Conservation (phyloP, 441 rosid species). For the Flueggea neowawraea region DNA sequence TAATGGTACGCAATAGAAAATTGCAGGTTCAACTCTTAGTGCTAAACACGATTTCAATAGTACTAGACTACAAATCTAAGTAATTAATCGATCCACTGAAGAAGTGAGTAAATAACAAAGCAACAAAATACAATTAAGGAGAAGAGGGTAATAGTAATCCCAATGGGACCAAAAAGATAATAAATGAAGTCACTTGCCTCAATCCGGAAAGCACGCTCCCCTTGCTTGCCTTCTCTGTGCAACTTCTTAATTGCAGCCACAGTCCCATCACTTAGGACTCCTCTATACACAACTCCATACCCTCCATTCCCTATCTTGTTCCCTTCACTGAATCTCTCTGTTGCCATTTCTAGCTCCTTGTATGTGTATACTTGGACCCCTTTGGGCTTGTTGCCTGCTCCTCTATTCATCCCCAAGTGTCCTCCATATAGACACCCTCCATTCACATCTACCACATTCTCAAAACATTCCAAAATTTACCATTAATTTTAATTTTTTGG, state of each 20-base stretch:
- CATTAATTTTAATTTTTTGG: no score
- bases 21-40: no score
- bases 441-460: constrained; percentile 45
- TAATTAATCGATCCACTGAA: no score
- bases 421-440: constrained; percentile 59
- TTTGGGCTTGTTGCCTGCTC: constrained; percentile 17
- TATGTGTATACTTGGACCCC: constrained; percentile 85
- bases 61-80: no score
- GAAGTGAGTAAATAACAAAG: background rate
- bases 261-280: constrained; percentile 69
- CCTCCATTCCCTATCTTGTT: constrained; percentile 63
- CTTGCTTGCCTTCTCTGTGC: constrained; percentile 58
- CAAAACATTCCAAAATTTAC: no score
- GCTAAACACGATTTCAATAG: no score
- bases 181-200: constrained; percentile 63
- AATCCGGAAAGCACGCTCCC: constrained; percentile 77
- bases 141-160: constrained; percentile 7
- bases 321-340: constrained; percentile 51
- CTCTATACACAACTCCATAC: constrained; percentile 68
- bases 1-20: no score
- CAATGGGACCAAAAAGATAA: background rate
- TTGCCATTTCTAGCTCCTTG: constrained; percentile 74
- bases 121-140: constrained; percentile 1
- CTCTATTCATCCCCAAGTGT: constrained; percentile 19
- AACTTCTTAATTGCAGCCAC: constrained; percentile 76